Conservation (phyloP, 2,329 filamentous ascomycete species). For the Graphilbum sp. region DNA sequence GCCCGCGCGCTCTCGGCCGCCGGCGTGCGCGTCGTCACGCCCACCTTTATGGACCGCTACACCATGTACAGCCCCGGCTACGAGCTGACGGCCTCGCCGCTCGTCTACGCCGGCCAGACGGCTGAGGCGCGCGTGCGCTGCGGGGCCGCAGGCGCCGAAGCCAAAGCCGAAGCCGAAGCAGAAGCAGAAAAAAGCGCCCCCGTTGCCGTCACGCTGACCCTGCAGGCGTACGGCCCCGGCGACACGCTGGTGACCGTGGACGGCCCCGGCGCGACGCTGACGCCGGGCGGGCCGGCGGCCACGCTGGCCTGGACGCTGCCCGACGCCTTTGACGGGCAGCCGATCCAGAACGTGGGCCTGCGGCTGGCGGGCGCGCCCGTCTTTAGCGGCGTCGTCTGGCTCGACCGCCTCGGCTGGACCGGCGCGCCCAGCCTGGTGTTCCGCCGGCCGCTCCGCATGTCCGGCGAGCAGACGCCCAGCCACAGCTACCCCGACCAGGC, state of each 20-base stretch:
- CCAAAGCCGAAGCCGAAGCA: too few species aligned
- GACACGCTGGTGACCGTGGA: constrained; percentile 4
- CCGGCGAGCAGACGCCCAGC: constrained; percentile 1
- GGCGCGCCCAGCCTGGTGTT: constrained; percentile 7
- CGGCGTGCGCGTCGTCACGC: constrained; percentile 7
- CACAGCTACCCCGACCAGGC: too few species aligned
- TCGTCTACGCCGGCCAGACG: constrained; percentile 15
- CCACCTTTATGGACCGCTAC: constrained; percentile 13
- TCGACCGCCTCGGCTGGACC: constrained; percentile 11
- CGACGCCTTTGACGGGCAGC: constrained; percentile 9
- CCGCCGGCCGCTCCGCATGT: constrained; percentile 5
- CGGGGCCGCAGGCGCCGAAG: background rate
- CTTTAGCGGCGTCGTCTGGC: constrained; percentile 7
- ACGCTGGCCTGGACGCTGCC: constrained; percentile 12
- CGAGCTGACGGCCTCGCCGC: constrained; percentile 13
- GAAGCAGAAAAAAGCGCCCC: too few species aligned
- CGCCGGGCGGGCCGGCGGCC: constrained; percentile 1
- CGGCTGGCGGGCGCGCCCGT: background rate
- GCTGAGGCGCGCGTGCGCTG: constrained; percentile 8
- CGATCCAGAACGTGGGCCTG: constrained; percentile 14
- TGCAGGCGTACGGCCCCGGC: constrained; percentile 8
- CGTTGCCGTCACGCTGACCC: background rate
- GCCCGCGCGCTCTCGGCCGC: constrained; percentile 1
- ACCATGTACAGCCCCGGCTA: constrained; percentile 10
- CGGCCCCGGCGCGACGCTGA: constrained; percentile 1